Conservation (phyloP, 106 monocot genomes). For the Dioscorea dumetorum region DNA sequence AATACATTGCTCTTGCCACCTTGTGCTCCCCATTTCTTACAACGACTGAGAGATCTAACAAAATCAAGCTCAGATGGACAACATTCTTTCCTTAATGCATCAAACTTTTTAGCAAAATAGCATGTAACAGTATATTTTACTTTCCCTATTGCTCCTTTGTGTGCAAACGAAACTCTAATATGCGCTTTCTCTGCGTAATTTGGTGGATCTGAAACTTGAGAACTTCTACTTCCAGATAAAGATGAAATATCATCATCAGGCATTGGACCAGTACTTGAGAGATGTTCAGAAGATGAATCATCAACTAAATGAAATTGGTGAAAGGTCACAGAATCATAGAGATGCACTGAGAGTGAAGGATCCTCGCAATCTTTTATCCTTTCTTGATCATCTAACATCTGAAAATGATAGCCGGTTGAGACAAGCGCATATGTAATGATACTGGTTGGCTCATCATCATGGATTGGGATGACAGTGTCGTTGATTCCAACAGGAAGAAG, state of each 20-base stretch:
- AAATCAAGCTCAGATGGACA: conserved; percentile 82
- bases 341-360: conserved; percentile 21
- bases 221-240: conserved; percentile 19
- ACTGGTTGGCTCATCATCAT: conserved; percentile 91
- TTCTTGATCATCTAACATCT: conserved; percentile 44
- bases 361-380: conserved; percentile 30
- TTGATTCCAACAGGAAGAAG: conserved; percentile 64
- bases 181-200: conserved; percentile 38
- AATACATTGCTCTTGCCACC: conserved; percentile 95
- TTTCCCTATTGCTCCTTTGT: conserved; percentile 47
- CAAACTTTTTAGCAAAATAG: conserved; percentile 73
- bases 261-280: conserved; percentile 23
- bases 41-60: conserved; percentile 81
- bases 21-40: conserved; percentile 92
- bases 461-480: conserved; percentile 56
- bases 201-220: conserved; percentile 19
- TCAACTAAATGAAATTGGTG: conserved; percentile 31
- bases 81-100: conserved; percentile 58
- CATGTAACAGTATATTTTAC: conserved; percentile 67
- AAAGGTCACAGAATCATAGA: conserved; percentile 30
- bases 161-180: conserved; percentile 58
- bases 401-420: conserved; percentile 54
- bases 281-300: conserved; percentile 29
- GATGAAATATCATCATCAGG: conserved; percentile 27
- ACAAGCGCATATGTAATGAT: conserved; percentile 67